phyloP scores from a whole-genome alignment of 768 basidiomycete species.

The Phanerochaete sordida region DNA sequence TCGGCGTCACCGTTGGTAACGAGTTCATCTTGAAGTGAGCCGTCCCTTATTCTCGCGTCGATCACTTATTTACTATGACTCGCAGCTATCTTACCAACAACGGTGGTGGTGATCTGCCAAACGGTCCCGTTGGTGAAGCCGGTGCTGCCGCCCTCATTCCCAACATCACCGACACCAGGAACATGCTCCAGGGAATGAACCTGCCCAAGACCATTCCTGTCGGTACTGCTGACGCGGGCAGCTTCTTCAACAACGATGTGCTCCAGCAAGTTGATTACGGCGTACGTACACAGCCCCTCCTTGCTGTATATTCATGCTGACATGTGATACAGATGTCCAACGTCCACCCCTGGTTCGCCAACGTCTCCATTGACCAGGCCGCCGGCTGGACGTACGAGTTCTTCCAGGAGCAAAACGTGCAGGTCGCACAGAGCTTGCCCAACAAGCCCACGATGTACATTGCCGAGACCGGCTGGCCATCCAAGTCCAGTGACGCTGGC shows the following conservation, averaged over 20 bases:
- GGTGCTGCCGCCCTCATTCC: constrained; percentile 63
- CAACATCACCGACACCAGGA: constrained; percentile 65
- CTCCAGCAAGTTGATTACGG: constrained; percentile 66
- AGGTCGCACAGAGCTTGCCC: constrained; percentile 46
- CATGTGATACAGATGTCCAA: constrained; percentile 66
- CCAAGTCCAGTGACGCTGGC: constrained; percentile 53
- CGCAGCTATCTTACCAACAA: constrained; percentile 55
- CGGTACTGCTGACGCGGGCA: constrained; percentile 84
- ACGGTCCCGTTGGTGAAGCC: constrained; percentile 52
- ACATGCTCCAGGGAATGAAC: constrained; percentile 50
- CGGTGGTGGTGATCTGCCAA: constrained; percentile 46
- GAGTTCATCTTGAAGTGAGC: constrained; percentile 78
- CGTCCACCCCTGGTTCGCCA: constrained; percentile 94
- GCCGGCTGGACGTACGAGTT: constrained; percentile 82
- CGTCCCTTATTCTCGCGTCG: constrained; percentile 16
- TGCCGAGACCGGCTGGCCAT: constrained; percentile 91
- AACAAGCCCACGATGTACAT: constrained; percentile 85
- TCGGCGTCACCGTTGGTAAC: constrained; percentile 88
- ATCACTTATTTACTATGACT: background rate
- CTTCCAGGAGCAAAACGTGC: constrained; percentile 67
- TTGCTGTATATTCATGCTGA: background rate
- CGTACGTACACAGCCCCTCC: constrained; percentile 28
- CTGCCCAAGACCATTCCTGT: constrained; percentile 62
- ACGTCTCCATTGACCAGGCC: constrained; percentile 58
- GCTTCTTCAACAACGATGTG: constrained; percentile 74